These are phyloP conservation scores for Thermothielavioides terrestris DNA, from an alignment of 495 filamentous ascomycete genomes.

Conservation along the genomic window DNA sequence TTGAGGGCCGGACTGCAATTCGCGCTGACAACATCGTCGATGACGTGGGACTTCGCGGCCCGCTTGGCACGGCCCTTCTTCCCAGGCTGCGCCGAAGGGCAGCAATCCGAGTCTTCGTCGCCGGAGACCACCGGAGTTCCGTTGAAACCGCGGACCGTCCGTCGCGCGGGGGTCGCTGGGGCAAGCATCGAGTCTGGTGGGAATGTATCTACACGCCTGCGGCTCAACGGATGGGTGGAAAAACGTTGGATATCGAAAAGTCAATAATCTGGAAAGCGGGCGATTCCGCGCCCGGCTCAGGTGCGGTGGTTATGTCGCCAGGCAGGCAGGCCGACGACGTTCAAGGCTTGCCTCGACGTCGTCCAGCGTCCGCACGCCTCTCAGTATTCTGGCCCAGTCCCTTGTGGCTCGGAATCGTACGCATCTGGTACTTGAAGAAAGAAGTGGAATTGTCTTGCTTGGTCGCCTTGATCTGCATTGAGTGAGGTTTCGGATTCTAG, in stretches of 20 bases:
- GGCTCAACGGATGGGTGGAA: not conserved
- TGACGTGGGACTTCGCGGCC: constrained; percentile 16
- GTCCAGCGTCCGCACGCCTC: constrained; percentile 40
- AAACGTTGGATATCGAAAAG: not conserved
- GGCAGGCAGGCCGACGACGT: constrained; percentile 4
- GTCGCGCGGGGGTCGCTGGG: constrained; percentile 53
- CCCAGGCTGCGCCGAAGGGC: constrained; percentile 28
- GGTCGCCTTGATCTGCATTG: constrained; percentile 42
- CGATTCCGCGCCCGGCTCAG: not conserved
- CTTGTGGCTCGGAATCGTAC: constrained; percentile 31
- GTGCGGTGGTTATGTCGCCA: constrained; percentile 6
- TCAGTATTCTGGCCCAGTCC: constrained; percentile 32
- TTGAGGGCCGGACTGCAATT: constrained; percentile 55
- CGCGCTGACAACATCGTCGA: constrained; percentile 49
- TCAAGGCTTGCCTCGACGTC: constrained; percentile 44
- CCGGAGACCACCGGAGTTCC: constrained; percentile 70
- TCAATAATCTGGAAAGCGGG: not conserved
- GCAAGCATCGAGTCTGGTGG: constrained; percentile 26
- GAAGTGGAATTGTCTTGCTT: constrained; percentile 33
- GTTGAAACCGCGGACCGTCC: constrained; percentile 65
- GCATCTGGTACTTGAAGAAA: constrained; percentile 43
- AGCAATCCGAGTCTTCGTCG: constrained; percentile 75
- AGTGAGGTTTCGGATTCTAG: constrained; percentile 10
- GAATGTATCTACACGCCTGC: constrained; percentile 11
- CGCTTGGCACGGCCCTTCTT: constrained; percentile 24